Conservation (phyloP, 352 stramenopile genomes). For the Plasmopara viticola region DNA sequence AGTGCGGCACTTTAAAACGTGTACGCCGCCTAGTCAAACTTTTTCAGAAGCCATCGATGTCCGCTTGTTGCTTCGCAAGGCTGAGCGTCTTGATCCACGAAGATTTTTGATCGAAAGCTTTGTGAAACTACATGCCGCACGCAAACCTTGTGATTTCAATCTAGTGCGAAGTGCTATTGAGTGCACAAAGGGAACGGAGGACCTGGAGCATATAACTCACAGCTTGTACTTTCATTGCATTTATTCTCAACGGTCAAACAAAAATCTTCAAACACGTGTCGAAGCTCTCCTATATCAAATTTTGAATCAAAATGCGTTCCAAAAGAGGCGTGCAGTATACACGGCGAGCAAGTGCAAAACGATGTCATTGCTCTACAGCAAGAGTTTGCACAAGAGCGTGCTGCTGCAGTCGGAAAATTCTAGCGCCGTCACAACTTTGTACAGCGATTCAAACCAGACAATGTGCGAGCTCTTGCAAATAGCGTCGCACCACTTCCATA, state of each 20-base stretch:
- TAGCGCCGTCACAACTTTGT: slow-evolving; percentile 53
- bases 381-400: slow-evolving; percentile 53
- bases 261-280: slow-evolving; percentile 77
- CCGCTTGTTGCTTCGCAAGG: slow-evolving; percentile 76
- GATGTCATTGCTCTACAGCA: slow-evolving; percentile 60
- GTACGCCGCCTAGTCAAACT: slow-evolving; percentile 51
- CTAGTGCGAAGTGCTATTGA: slow-evolving; percentile 39
- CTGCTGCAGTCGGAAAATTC: slow-evolving; percentile 64
- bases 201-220: slow-evolving; percentile 87
- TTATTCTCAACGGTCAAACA: slow-evolving; percentile 65
- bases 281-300: slow-evolving; percentile 71
- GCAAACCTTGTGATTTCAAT: slow-evolving; percentile 35
- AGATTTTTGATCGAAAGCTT: slow-evolving; percentile 30
- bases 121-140: slow-evolving; percentile 22
- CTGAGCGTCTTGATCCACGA: slow-evolving; percentile 71
- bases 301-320: slow-evolving; percentile 75
- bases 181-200: slow-evolving; percentile 71
- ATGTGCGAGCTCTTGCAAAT: slow-evolving; percentile 45
- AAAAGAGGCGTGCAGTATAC: slow-evolving; percentile 47
- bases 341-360: slow-evolving; percentile 47
- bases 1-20: slow-evolving; percentile 24
- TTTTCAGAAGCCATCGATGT: slow-evolving; percentile 64
- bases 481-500: slow-evolving; percentile 71
- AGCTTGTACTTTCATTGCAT: slow-evolving; percentile 88
- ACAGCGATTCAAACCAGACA: slow-evolving; percentile 76